Conservation (phyloP, 805 yeast genomes). For the Millerago galiae region DNA sequence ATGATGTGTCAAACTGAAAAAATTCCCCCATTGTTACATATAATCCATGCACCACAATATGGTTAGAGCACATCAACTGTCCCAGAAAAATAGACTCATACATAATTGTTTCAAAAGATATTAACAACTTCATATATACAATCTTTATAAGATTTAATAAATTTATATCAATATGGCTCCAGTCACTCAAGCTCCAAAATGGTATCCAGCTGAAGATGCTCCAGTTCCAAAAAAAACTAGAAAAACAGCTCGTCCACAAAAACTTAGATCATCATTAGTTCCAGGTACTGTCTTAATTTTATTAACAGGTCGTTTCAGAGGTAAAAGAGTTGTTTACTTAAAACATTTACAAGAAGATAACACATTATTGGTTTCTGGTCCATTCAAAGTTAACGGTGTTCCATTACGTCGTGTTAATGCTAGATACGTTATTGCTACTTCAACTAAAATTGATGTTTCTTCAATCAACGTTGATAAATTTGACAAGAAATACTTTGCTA, state of each 20-base stretch:
- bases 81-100: background rate
- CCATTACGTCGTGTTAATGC: slow-evolving; percentile 99
- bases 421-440: slow-evolving; percentile 98
- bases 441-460: slow-evolving; percentile 79
- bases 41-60: slow-evolving; percentile 1
- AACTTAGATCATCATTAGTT: slow-evolving; percentile 89
- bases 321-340: slow-evolving; percentile 98
- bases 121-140: background rate
- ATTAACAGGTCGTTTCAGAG: slow-evolving; percentile 99
- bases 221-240: slow-evolving; percentile 84
- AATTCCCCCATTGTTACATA: background rate
- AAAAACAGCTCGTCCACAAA: slow-evolving; percentile 89
- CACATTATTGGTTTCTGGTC: slow-evolving; percentile 96
- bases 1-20: background rate
- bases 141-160: background rate
- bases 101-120: background rate
- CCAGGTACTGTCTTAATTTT: slow-evolving; percentile 98
- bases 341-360: slow-evolving; percentile 89
- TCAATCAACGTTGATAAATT: slow-evolving; percentile 84
- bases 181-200: slow-evolving; percentile 62
- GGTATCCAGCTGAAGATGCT: slow-evolving; percentile 91
- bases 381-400: slow-evolving; percentile 99
- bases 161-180: slow-evolving; percentile 12
- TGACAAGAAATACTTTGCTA: slow-evolving; percentile 92
- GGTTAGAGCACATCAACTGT: slow-evolving; percentile 1